phyloP scores from a whole-genome alignment of 768 basidiomycete species.

The Rhizopogon vinicolor region DNA sequence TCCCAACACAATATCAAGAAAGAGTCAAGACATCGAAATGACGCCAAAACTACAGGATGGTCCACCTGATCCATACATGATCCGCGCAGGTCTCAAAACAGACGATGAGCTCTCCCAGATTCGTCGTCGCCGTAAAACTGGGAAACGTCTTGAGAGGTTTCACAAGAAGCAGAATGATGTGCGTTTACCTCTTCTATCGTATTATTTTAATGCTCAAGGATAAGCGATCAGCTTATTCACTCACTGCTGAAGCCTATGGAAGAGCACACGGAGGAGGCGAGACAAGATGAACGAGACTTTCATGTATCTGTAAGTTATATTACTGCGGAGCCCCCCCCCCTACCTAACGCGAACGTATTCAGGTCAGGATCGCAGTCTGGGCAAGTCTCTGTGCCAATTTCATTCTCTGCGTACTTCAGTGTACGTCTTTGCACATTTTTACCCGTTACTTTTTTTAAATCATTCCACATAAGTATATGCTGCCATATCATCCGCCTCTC shows the following conservation, averaged over 20 bases:
- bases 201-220: neutral
- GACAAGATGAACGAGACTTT: slow-evolving; percentile 57
- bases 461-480: slow-evolving; percentile 66
- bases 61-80: slow-evolving; percentile 60
- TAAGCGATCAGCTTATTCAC: slow-evolving; percentile 60
- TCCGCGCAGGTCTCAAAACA: slow-evolving; percentile 56
- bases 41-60: neutral
- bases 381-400: slow-evolving; percentile 80
- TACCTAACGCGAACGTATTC: neutral
- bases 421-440: slow-evolving; percentile 33
- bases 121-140: slow-evolving; percentile 49
- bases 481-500: slow-evolving; percentile 76
- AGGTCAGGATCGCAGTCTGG: slow-evolving; percentile 89
- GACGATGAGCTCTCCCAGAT: slow-evolving; percentile 61
- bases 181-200: slow-evolving; percentile 14
- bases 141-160: slow-evolving; percentile 61
- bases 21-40: neutral
- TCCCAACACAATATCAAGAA: neutral
- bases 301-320: slow-evolving; percentile 52
- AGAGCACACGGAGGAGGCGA: slow-evolving; percentile 80
- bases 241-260: slow-evolving; percentile 90
- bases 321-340: neutral
- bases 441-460: neutral
- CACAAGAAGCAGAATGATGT: slow-evolving; percentile 74
- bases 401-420: slow-evolving; percentile 63